Percentiles rank a stretch among this genome's conserved stretches.
These are phyloP conservation scores for Limonium bicolor DNA, from an alignment of 148 eudicot genomes.

Conservation along the genomic window DNA sequence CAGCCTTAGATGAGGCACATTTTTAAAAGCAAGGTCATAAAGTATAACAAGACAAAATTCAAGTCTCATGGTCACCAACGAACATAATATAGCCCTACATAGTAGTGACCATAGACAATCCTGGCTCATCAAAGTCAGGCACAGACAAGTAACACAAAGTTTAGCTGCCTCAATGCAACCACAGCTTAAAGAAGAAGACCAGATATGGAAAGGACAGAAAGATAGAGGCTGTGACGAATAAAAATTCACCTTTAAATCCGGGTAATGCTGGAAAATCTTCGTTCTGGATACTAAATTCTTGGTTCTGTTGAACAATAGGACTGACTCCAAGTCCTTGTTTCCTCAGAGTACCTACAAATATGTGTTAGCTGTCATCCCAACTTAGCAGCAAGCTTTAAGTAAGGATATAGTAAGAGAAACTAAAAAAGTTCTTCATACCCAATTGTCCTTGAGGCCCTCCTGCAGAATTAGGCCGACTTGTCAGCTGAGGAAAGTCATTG, in stretches of 20 bases:
- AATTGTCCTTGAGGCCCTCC: conserved; percentile 97
- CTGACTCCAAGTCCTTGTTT: conserved; percentile 91
- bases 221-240: no score
- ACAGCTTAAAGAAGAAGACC: no score
- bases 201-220: no score
- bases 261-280: conserved; percentile 99
- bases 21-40: no score
- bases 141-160: no score
- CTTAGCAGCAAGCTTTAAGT: conserved; percentile 4
- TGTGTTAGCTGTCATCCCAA: conserved; percentile 8
- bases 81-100: no score
- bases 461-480: conserved; percentile 86
- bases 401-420: background rate
- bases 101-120: no score
- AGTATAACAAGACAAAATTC: no score
- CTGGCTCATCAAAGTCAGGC: no score
- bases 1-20: no score
- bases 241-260: conserved; percentile 65
- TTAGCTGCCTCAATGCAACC: no score
- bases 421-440: conserved; percentile 26
- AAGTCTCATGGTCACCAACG: no score
- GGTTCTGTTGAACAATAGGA: conserved; percentile 92
- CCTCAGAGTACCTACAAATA: conserved; percentile 61
- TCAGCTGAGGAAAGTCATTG: conserved; percentile 91
- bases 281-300: conserved; percentile 94